Base-by-base conservation (phyloP, 2,329 filamentous ascomycete species). In the Pseudogymnoascus sp. region DNA sequence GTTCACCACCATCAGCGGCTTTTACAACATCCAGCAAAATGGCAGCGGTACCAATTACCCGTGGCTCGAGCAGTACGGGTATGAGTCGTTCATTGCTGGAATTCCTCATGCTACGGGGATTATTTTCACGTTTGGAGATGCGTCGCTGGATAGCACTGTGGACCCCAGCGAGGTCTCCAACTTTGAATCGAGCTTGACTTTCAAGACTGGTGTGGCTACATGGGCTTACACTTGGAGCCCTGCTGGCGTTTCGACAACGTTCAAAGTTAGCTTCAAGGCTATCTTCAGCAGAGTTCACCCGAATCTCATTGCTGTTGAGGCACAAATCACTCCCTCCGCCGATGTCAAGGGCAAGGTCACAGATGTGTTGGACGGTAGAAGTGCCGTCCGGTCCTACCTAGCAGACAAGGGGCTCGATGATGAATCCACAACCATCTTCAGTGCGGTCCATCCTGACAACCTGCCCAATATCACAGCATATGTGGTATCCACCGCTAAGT, bases 201-300 rank as follows among this genome's bases (percentile, higher is more conserved):
- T 88, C 68, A 82, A 81, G 66, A 79, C 78, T n/a, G 87, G 85
- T 0, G 70, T 87, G 7, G 75, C 86, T 64, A 79, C 78, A 12
- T 90, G 87, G 85, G 75, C 77, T 3, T 89, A 88, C 68, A 83
- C 75, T 5, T 91, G 88, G 88, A 81, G 75, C 2, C 87, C 87
- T 1, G 71, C 69, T 9, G 71, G 72, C 1, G 72, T 74, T 3
- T 74, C 74, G 12, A 75, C 73, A 2, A 74, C 77, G 0, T 85
- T 87, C 63, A 76, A 83, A 12, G 77, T 90, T 35, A 78, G 76
- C n/a, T 89, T 88, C 67, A 78, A 81, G 1, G 64, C 65, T n/a
- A 76, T 89, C 65, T 84, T 89, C 66, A 80, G 68, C 64, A 64
- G 70, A 58, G 58, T 63, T 13, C 63, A 69, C 39, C 68, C 70